Percentiles rank a stretch among this genome's conserved stretches.
phyloP scores from a whole-genome alignment of 2,329 filamentous ascomycete genomes.

The Fusarium nematophilum region DNA sequence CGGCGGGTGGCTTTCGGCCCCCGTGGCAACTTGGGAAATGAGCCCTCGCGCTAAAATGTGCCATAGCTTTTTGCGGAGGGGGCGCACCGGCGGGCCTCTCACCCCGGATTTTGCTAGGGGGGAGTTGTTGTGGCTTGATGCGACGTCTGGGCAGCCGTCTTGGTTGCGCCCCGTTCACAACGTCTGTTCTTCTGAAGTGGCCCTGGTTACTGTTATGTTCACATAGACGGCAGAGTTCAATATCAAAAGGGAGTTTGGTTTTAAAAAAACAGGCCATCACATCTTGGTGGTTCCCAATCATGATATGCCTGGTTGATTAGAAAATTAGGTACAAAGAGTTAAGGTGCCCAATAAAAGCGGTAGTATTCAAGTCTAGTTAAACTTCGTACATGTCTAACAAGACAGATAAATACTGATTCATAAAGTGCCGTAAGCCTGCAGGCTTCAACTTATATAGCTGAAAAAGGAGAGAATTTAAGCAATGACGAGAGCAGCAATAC shows the following conservation, averaged over 20 bases:
- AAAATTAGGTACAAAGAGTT: constrained; percentile 39
- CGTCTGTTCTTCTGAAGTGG: constrained; percentile 1
- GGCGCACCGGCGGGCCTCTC: constrained; percentile 7
- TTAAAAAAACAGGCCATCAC: constrained; percentile 10
- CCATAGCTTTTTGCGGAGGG: no score
- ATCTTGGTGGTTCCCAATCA: constrained; percentile 10
- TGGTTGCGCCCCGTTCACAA: constrained; percentile 1
- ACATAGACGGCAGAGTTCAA: not conserved
- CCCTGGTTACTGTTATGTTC: no score
- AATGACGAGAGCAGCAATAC: constrained; percentile 64
- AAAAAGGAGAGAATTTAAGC: constrained; percentile 58
- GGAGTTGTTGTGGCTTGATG: constrained; percentile 21
- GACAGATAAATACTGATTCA: constrained; percentile 49
- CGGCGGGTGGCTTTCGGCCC: no score
- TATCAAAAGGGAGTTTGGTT: no score
- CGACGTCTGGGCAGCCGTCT: not conserved
- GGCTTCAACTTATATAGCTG: constrained; percentile 53
- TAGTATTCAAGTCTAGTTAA: constrained; percentile 53
- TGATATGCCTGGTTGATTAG: constrained; percentile 43
- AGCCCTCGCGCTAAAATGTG: no score
- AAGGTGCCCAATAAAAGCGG: no score
- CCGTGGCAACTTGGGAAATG: constrained; percentile 35
- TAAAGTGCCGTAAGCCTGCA: constrained; percentile 54
- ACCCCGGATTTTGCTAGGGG: constrained; percentile 37
- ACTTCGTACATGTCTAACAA: constrained; percentile 53